Conservation (phyloP, 257 asterid species). For the Craterostigma plantagineum region DNA sequence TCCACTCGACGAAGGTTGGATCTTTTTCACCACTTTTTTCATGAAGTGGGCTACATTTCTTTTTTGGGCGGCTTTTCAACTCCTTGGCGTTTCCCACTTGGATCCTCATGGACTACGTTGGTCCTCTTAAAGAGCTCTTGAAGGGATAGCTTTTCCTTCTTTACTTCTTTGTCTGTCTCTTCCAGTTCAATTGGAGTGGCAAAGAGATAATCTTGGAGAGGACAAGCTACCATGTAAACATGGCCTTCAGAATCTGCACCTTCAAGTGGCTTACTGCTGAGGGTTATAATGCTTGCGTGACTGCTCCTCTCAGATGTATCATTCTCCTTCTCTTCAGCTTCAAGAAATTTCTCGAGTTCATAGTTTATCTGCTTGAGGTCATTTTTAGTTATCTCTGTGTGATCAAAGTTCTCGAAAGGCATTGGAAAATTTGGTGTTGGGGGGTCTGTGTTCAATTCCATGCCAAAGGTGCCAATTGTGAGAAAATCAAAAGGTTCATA, state of each 20-base stretch:
- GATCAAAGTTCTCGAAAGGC: slow-evolving; percentile 20
- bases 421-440: slow-evolving; percentile 54
- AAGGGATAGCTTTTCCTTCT: slow-evolving; percentile 36
- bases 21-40: slow-evolving; percentile 48
- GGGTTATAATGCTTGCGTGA: slow-evolving; percentile 37
- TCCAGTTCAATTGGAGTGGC: slow-evolving; percentile 35
- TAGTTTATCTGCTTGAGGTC: slow-evolving; percentile 35
- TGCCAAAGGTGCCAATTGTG: slow-evolving; percentile 75
- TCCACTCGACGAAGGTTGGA: slow-evolving; percentile 21
- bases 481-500: slow-evolving; percentile 62
- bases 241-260: slow-evolving; percentile 26
- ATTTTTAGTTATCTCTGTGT: slow-evolving; percentile 31
- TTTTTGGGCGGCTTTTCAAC: slow-evolving; percentile 18
- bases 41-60: slow-evolving; percentile 21
- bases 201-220: slow-evolving; percentile 56
- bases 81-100: slow-evolving; percentile 13
- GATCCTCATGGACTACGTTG: slow-evolving; percentile 12
- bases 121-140: slow-evolving; percentile 35
- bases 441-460: slow-evolving; percentile 36
- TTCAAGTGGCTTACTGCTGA: slow-evolving; percentile 23
- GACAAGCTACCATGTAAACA: slow-evolving; percentile 20
- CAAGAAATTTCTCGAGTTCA: slow-evolving; percentile 62
- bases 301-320: slow-evolving; percentile 44
- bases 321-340: slow-evolving; percentile 43
- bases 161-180: slow-evolving; percentile 16